phyloP scores from a whole-genome alignment of 1,284 basidiomycete genomes.

The Irpex lacteus region DNA sequence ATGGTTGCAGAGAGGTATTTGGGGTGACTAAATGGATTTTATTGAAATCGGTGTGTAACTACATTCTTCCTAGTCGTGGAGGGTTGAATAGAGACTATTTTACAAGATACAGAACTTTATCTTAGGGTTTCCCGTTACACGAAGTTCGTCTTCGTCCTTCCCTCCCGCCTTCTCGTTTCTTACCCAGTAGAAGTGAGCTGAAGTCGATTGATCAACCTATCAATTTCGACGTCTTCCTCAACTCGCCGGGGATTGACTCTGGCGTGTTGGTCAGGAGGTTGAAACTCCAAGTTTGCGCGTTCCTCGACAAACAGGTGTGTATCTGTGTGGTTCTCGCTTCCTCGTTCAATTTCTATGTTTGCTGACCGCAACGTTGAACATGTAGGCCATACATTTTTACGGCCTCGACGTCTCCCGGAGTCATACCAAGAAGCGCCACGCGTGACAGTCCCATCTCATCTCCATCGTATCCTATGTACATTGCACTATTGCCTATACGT shows the following conservation, averaged over 20 bases:
- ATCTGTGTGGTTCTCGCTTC: not conserved
- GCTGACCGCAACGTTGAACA: slow-evolving; percentile 37
- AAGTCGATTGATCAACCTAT: slow-evolving; percentile 44
- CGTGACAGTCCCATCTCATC: too few relatives aligned
- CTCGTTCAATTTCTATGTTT: slow-evolving; percentile 28
- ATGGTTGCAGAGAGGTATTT: not conserved
- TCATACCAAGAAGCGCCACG: slow-evolving; percentile 21
- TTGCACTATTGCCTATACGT: too few relatives aligned
- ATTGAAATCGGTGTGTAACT: too few relatives aligned
- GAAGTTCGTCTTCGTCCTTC: slow-evolving; percentile 39
- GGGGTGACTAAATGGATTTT: not conserved
- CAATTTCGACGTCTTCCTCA: slow-evolving; percentile 52
- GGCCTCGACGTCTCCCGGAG: slow-evolving; percentile 31
- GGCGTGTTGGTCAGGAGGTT: slow-evolving; percentile 32
- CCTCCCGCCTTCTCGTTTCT: not conserved
- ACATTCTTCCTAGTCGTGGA: too few relatives aligned
- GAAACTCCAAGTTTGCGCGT: slow-evolving; percentile 41
- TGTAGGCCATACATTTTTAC: slow-evolving; percentile 55
- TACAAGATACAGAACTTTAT: slow-evolving; percentile 45
- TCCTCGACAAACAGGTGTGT: slow-evolving; percentile 55
- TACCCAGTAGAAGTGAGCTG: not conserved
- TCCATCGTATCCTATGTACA: too few relatives aligned
- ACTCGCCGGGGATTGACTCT: slow-evolving; percentile 27
- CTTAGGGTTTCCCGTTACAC: slow-evolving; percentile 57
- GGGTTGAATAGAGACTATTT: slow-evolving; percentile 35